phyloP scores from a whole-genome alignment of 2,329 filamentous ascomycete species.

The Zarea fungicola region DNA sequence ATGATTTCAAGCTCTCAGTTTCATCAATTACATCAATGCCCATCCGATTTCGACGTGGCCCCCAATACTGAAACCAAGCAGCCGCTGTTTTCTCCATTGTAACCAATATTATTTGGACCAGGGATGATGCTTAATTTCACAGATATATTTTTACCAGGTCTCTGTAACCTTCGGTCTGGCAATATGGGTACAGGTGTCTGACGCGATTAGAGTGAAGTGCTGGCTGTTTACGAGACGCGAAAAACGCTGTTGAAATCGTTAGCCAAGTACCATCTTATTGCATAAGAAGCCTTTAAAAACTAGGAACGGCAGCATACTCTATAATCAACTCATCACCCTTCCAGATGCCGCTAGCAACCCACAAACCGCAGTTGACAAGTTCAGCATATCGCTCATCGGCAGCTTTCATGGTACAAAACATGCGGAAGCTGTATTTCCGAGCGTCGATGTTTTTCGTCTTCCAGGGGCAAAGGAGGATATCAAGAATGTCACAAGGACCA shows the following conservation, averaged over 20 bases:
- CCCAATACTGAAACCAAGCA: too few species aligned
- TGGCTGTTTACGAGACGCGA: slow-evolving; percentile 30
- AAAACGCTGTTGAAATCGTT: slow-evolving; percentile 24
- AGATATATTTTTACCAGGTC: too few species aligned
- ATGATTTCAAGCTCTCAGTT: too few species aligned
- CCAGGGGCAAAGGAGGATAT: slow-evolving; percentile 34
- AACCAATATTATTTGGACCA: too few species aligned
- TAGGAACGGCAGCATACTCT: slow-evolving; percentile 31
- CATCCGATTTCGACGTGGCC: too few species aligned
- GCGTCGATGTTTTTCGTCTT: slow-evolving; percentile 35
- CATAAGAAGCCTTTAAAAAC: too few species aligned
- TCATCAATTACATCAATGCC: too few species aligned
- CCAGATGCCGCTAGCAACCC: slow-evolving; percentile 45
- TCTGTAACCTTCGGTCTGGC: too few species aligned
- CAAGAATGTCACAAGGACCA: slow-evolving; percentile 39
- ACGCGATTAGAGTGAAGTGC: too few species aligned
- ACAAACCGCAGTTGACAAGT: slow-evolving; percentile 44
- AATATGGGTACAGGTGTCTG: too few species aligned
- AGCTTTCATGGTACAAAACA: slow-evolving; percentile 46
- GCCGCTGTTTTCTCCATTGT: too few species aligned
- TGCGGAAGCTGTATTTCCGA: slow-evolving; percentile 42
- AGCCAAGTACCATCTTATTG: background rate
- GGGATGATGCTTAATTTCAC: too few species aligned
- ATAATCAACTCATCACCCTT: slow-evolving; percentile 41
- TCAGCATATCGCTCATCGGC: slow-evolving; percentile 44